These are phyloP conservation scores for Cordyceps cicadae DNA, from an alignment of 2,329 filamentous ascomycete genomes.

Conservation along the genomic window DNA sequence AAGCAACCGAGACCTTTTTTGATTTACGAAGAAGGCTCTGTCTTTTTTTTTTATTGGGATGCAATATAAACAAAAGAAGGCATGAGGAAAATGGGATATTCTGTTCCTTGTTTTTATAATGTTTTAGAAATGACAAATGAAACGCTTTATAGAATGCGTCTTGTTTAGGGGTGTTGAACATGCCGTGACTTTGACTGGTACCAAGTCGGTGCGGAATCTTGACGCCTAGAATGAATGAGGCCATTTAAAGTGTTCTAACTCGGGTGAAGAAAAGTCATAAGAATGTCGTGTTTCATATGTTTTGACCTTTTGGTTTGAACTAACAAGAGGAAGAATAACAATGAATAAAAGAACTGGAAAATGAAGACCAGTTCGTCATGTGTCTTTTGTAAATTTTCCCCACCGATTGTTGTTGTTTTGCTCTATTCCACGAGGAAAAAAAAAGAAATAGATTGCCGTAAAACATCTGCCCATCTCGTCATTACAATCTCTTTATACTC, in stretches of 20 bases:
- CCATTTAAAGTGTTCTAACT: too few species aligned
- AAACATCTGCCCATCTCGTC: too few species aligned
- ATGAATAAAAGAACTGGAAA: background rate
- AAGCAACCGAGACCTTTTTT: background rate
- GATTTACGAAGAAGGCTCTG: background rate
- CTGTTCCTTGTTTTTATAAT: constrained; percentile 8
- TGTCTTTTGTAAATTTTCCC: background rate
- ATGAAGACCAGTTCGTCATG: background rate
- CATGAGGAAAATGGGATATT: constrained; percentile 8
- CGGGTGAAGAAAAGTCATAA: too few species aligned
- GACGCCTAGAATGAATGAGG: too few species aligned
- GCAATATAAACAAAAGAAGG: constrained; percentile 9
- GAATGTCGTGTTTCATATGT: background rate
- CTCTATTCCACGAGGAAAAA: too few species aligned
- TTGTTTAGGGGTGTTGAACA: background rate
- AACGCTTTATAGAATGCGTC: constrained; percentile 8
- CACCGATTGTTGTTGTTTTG: background rate
- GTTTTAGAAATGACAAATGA: constrained; percentile 12
- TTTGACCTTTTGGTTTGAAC: background rate
- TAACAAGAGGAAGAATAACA: background rate
- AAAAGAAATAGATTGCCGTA: too few species aligned
- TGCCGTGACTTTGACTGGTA: too few species aligned
- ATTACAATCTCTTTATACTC: too few species aligned
- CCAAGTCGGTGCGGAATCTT: too few species aligned
- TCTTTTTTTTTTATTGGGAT: constrained; percentile 7